Conservation (phyloP, 352 stramenopile species). For the Pythium rhizo-oryzae region DNA sequence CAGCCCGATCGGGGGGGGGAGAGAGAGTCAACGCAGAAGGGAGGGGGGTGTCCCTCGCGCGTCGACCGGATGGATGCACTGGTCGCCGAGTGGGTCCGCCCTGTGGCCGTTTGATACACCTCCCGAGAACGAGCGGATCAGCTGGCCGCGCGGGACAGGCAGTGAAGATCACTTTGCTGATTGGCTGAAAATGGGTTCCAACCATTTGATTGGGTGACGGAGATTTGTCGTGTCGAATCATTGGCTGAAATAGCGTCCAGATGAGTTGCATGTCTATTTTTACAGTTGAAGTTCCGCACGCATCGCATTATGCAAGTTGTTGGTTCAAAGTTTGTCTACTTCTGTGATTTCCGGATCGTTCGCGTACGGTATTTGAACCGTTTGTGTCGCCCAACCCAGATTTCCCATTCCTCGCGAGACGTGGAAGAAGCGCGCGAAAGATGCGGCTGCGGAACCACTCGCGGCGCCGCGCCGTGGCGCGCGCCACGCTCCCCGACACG, state of each 20-base stretch:
- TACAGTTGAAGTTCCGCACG: conserved; percentile 23
- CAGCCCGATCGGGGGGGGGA: not conserved
- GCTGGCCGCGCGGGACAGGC: not conserved
- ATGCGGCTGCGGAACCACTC: conserved; percentile 28
- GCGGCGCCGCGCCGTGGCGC: conserved; percentile 9
- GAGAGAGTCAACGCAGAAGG: not conserved
- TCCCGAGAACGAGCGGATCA: conserved; percentile 13
- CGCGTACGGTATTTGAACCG: not conserved
- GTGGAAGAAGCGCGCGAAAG: conserved; percentile 1
- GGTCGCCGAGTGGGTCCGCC: not conserved
- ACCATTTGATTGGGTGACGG: not conserved
- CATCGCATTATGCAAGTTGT: not conserved
- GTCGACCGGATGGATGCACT: conserved; percentile 25
- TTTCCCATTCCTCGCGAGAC: not conserved
- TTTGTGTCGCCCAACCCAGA: not conserved
- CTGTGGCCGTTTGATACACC: conserved; percentile 10
- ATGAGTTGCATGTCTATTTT: conserved; percentile 16
- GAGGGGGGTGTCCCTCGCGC: conserved; percentile 5
- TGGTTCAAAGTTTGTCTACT: not conserved
- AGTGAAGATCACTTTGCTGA: not conserved
- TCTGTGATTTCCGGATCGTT: conserved; percentile 2
- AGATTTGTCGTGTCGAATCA: not conserved
- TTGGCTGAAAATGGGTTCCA: conserved; percentile 9
- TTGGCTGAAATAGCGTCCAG: conserved; percentile 7
- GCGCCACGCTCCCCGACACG: not conserved